Evolutionary conservation across 2,329 filamentous ascomycete genomes (phyloP), one percentile per base, ranked within the genome.

Genomic region (Daldinia sp.): DNA sequence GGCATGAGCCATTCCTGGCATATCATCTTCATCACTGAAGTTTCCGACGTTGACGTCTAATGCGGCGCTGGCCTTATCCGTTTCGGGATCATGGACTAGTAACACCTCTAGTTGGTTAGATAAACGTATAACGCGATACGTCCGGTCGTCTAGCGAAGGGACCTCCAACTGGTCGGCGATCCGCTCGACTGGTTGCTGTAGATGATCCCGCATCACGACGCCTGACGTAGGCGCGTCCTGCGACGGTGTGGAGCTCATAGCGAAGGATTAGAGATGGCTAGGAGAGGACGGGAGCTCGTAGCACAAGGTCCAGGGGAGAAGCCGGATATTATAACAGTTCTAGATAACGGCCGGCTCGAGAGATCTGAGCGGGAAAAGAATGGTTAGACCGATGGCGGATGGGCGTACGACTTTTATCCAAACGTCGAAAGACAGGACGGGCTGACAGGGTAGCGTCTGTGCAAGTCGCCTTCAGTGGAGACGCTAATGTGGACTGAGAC

Each of bases 1-100:
- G 5, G 93, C 94, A 80, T 98, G 95, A 53, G 94, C 94, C 87
- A 96, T 94, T 62, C 95, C 93, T 11, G 93, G 94, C 87, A 98
- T 93, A 71, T 93, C 91, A 68, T 90, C 87, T 68, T 91, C 88
- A 74, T 99, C 95, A 74, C 92, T 96, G 80, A 97, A 97, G 78
- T 92, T 96, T 64, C 95, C 95, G 32, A 97, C 94, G 77, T 96
- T 94, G 74, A 98, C 94, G 76, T 98, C 95, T 74, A 98, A 88
- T 51, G 94, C 91, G 8, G 94, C 95, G 73, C 93, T 96, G 67
- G 95, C 94, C 84, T 98, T 98, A 82, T 99, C 95, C 6, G 95
- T 97, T 66, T 96, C 90, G 1, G 92, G 87, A 79, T 99, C 95
- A 76, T 98, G 94, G 58, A 98, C 95, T 50, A 99, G 81, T 15